phyloP scores from a whole-genome alignment of 306 rosid species.

The Cicer cuneatum region DNA sequence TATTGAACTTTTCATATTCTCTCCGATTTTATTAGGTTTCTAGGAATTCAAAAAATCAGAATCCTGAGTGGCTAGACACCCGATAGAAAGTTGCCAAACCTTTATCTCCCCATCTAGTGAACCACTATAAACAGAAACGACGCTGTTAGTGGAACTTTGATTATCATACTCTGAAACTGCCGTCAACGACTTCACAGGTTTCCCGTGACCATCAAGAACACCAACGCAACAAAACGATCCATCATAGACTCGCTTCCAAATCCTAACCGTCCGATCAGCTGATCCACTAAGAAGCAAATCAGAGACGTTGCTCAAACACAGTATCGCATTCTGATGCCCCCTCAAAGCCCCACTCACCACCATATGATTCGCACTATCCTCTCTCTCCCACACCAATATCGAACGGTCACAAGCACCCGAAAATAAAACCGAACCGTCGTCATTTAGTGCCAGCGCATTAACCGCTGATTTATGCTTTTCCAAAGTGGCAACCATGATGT shows the following conservation, averaged over 20 bases:
- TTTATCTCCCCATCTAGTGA: conserved; percentile 82
- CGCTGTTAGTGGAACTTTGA: conserved; percentile 37
- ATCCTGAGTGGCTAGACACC: not conserved
- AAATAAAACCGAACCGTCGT: conserved; percentile 77
- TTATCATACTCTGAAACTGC: conserved; percentile 48
- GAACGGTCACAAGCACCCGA: conserved; percentile 95
- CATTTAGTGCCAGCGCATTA: conserved; percentile 80
- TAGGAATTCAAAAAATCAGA: not conserved
- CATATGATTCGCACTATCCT: conserved; percentile 85
- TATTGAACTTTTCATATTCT: too few species aligned
- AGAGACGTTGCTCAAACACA: conserved; percentile 66
- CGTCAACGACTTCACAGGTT: conserved; percentile 80
- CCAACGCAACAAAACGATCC: conserved; percentile 68
- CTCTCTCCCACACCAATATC: conserved; percentile 91
- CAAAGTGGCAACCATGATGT: conserved; percentile 69
- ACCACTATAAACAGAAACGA: conserved; percentile 72
- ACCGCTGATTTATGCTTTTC: conserved; percentile 89
- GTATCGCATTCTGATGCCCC: conserved; percentile 77
- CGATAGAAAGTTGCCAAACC: conserved; percentile 71
- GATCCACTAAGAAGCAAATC: conserved; percentile 83
- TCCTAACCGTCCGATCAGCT: conserved; percentile 85
- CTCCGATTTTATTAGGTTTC: too few species aligned
- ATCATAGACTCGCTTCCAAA: conserved; percentile 68
- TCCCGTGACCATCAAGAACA: conserved; percentile 67
- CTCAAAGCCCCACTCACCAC: conserved; percentile 84